phyloP scores from a whole-genome alignment of 2,329 filamentous ascomycete genomes.

The Helicocarpus griseus region DNA sequence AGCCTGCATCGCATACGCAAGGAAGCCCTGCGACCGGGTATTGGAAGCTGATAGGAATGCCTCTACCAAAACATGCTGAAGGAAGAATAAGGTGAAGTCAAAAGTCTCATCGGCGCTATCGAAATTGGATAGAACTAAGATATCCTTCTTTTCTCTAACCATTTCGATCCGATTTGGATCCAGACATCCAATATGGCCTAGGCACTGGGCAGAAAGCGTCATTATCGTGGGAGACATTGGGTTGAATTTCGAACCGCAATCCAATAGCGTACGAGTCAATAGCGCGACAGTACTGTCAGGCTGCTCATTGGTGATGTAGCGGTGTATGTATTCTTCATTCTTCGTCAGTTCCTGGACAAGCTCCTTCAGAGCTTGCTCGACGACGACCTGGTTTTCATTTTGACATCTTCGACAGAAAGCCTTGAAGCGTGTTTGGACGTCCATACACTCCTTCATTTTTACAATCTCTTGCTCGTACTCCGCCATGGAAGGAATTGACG shows the following conservation, averaged over 20 bases:
- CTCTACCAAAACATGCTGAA: conserved; percentile 81
- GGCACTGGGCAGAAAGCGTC: conserved; percentile 64
- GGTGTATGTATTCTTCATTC: conserved; percentile 70
- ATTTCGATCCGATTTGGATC: conserved; percentile 85
- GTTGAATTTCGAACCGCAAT: conserved; percentile 75
- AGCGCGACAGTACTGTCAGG: conserved; percentile 62
- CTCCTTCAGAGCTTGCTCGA: conserved; percentile 70
- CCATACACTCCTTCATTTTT: conserved; percentile 54
- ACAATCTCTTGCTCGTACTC: conserved; percentile 58
- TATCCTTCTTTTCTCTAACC: conserved; percentile 66
- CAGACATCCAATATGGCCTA: conserved; percentile 82
- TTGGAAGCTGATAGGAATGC: conserved; percentile 87
- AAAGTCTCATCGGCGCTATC: conserved; percentile 65
- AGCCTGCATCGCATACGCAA: conserved; percentile 92
- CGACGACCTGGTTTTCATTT: conserved; percentile 79
- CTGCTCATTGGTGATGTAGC: conserved; percentile 71
- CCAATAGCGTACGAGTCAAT: conserved; percentile 68
- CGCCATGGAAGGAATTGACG: conserved; percentile 57
- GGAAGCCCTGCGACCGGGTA: conserved; percentile 75
- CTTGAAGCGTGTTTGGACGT: conserved; percentile 56
- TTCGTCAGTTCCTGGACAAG: conserved; percentile 61
- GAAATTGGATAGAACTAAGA: conserved; percentile 83
- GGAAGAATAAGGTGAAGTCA: conserved; percentile 73
- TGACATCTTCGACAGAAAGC: conserved; percentile 64
- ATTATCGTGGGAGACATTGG: conserved; percentile 57